Percentiles rank a stretch among this genome's conserved stretches.
These are phyloP conservation scores for Acer yangbiense DNA, from an alignment of 345 rosid genomes.

Conservation along the genomic window DNA sequence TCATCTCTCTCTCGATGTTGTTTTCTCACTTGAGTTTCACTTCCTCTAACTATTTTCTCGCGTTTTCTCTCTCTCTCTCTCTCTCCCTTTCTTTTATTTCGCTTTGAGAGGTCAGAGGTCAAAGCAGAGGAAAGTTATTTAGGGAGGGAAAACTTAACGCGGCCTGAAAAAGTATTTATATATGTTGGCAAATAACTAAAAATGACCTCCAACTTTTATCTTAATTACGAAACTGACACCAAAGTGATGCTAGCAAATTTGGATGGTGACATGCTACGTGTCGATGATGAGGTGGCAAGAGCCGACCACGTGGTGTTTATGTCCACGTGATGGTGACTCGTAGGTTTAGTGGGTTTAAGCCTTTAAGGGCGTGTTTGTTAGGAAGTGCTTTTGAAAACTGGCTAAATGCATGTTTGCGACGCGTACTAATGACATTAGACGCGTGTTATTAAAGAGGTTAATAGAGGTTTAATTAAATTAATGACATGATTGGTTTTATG, in stretches of 20 bases:
- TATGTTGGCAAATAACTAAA: not conserved
- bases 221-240: not conserved
- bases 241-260: not conserved
- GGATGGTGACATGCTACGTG: not conserved
- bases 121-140: not conserved
- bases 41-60: not conserved
- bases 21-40: not conserved
- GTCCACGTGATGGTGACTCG: not conserved
- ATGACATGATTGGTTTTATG: not conserved
- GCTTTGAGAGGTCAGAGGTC: not conserved
- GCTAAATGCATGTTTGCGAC: not conserved
- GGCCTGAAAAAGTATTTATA: not conserved
- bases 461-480: not conserved
- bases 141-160: slow-evolving; percentile 1
- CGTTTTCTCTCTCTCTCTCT: not conserved
- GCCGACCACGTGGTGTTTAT: too few relatives aligned
- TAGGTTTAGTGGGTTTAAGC: too few relatives aligned
- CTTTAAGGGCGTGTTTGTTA: too few relatives aligned
- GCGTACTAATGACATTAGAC: not conserved
- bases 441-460: not conserved
- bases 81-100: slow-evolving; percentile 16
- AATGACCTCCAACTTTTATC: not conserved
- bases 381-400: not conserved
- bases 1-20: slow-evolving; percentile 45
- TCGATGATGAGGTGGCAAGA: not conserved